Conservation (phyloP, 805 yeast genomes). For the Nakazawaea ishiwadae region DNA sequence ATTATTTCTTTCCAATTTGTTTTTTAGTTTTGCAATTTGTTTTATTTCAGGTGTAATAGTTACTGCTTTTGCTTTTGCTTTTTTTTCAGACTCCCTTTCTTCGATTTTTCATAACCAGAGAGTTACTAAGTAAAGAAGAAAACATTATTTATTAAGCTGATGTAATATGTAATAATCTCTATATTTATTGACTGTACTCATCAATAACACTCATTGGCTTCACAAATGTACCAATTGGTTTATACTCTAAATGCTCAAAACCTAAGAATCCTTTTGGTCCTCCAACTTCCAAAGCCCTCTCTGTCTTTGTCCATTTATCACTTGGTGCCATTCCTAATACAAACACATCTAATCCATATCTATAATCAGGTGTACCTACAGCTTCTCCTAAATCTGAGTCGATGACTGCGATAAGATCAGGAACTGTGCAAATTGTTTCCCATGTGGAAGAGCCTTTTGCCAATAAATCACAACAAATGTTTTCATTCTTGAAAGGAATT, state of each 20-base stretch:
- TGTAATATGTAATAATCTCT: too few relatives aligned
- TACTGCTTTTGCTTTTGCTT: too few relatives aligned
- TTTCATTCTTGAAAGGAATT: conserved; percentile 46
- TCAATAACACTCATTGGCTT: conserved; percentile 35
- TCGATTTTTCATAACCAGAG: too few relatives aligned
- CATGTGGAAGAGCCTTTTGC: conserved; percentile 18
- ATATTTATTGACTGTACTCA: conserved; percentile 21
- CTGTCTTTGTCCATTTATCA: conserved; percentile 30
- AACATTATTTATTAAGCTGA: too few relatives aligned
- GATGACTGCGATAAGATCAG: conserved; percentile 38
- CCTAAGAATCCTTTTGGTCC: conserved; percentile 34
- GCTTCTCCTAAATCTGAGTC: conserved; percentile 41
- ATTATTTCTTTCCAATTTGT: too few relatives aligned
- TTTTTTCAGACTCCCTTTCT: too few relatives aligned
- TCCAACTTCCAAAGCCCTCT: conserved; percentile 32
- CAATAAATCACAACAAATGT: conserved; percentile 30
- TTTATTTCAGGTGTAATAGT: too few relatives aligned
- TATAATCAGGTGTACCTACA: conserved; percentile 41
- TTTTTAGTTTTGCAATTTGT: too few relatives aligned
- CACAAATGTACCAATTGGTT: conserved; percentile 31
- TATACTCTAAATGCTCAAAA: conserved; percentile 30
- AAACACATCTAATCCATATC: conserved; percentile 39
- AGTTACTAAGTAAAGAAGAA: too few relatives aligned
- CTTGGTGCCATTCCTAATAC: conserved; percentile 36
- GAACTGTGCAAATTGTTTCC: conserved; percentile 33